Percentiles rank a stretch among this genome's conserved stretches.
These are phyloP conservation scores for Thelonectria discophora DNA, from an alignment of 2,329 filamentous ascomycete genomes.

Conservation along the genomic window DNA sequence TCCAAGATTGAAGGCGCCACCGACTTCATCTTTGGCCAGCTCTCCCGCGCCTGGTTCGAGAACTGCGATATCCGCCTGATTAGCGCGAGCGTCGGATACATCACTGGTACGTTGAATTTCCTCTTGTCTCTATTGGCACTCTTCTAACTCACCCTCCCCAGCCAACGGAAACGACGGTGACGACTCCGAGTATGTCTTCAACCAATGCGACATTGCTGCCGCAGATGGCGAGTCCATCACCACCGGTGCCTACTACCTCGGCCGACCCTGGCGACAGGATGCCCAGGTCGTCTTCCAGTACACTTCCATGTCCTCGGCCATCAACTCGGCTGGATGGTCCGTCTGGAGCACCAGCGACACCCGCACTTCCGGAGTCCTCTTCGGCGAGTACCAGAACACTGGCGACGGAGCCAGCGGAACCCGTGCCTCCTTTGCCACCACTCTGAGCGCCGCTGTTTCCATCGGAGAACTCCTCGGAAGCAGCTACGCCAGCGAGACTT, in stretches of 20 bases:
- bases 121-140: rapidly evolving
- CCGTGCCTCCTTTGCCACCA: constrained; percentile 30
- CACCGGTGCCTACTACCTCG: constrained; percentile 56
- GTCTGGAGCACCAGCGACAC: constrained; percentile 60
- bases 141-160: constrained; percentile 24
- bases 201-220: constrained; percentile 54
- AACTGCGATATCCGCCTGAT: constrained; percentile 50
- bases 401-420: constrained; percentile 64
- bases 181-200: constrained; percentile 56
- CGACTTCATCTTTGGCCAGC: constrained; percentile 60
- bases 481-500: constrained; percentile 5
- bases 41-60: constrained; percentile 55
- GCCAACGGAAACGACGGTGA: constrained; percentile 50
- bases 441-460: background rate
- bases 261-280: constrained; percentile 58
- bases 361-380: constrained; percentile 62
- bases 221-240: constrained; percentile 49
- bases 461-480: constrained; percentile 18
- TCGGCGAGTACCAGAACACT: constrained; percentile 67
- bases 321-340: constrained; percentile 68
- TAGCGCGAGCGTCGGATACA: constrained; percentile 49
- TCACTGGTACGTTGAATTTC: constrained; percentile 49
- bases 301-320: constrained; percentile 60
- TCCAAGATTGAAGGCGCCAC: constrained; percentile 58
- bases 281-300: constrained; percentile 60